A percentile compares a stretch with the other conserved stretches of the same genome.
These are phyloP conservation scores for Sicyos baderoa DNA, from an alignment of 306 rosid genomes.

Conservation along the genomic window DNA sequence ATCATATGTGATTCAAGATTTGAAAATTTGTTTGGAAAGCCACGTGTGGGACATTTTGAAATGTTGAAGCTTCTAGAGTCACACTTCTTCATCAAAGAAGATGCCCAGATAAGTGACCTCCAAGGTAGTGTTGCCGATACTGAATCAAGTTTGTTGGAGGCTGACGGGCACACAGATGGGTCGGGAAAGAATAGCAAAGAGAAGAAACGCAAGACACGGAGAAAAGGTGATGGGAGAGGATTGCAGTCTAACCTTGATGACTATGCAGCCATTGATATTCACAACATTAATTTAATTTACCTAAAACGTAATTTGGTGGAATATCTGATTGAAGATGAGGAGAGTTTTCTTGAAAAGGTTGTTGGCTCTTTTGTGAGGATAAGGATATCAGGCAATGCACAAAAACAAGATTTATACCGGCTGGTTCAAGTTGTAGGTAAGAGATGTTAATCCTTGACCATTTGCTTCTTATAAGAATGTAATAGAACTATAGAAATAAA, in stretches of 20 bases:
- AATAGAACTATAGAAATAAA: not conserved
- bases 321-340: conserved; percentile 73
- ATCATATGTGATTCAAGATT: conserved; percentile 84
- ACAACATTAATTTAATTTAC: conserved; percentile 83
- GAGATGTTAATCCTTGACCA: not conserved
- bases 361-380: conserved; percentile 91
- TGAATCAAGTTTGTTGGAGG: conserved; percentile 69
- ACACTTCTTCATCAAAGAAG: conserved; percentile 83
- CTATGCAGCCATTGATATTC: conserved; percentile 90
- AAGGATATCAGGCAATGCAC: conserved; percentile 91
- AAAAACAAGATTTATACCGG: conserved; percentile 98
- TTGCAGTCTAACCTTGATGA: conserved; percentile 78
- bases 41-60: conserved; percentile 99
- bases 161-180: conserved; percentile 56
- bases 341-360: conserved; percentile 60
- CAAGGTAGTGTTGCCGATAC: conserved; percentile 89
- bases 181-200: conserved; percentile 53
- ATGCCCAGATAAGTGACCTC: conserved; percentile 60
- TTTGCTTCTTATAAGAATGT: not conserved
- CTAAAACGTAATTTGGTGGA: conserved; percentile 83
- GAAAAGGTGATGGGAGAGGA: conserved; percentile 68
- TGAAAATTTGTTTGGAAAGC: conserved; percentile 87
- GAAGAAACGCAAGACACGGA: conserved; percentile 65
- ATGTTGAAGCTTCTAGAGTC: conserved; percentile 98
- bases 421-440: conserved; percentile 98